Percentiles rank a stretch among this genome's conserved stretches.
These are phyloP conservation scores for Serendipita indica DNA, from an alignment of 768 basidiomycete genomes.

Conservation along the genomic window DNA sequence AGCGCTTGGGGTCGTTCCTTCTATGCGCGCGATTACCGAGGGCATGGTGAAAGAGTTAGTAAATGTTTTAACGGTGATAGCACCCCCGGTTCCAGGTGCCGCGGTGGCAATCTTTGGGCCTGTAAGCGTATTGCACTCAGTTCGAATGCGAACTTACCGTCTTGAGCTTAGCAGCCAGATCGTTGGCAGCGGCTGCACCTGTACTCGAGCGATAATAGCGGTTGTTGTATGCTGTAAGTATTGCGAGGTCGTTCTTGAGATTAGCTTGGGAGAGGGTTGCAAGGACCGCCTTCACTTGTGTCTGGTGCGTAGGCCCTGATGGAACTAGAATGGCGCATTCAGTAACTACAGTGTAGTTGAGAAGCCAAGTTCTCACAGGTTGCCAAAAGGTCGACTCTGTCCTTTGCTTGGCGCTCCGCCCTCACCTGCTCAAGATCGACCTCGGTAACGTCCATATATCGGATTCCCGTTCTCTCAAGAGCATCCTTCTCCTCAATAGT, in stretches of 20 bases:
- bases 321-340: background rate
- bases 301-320: conserved; percentile 11
- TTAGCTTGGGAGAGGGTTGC: conserved; percentile 6
- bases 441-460: conserved; percentile 11
- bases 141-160: background rate
- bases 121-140: too few species aligned
- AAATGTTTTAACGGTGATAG: conserved; percentile 18
- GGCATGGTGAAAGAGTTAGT: conserved; percentile 17
- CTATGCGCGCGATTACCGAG: conserved; percentile 20
- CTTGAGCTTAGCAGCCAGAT: conserved; percentile 2
- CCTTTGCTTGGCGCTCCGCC: background rate
- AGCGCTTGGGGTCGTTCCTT: conserved; percentile 13
- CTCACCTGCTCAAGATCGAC: background rate
- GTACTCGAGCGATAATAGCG: conserved; percentile 11
- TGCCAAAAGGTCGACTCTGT: background rate
- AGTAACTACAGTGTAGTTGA: background rate
- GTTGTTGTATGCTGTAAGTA: conserved; percentile 11
- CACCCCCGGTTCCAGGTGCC: background rate
- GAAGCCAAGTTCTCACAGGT: background rate
- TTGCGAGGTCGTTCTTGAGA: conserved; percentile 7
- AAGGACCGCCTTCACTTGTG: conserved; percentile 8
- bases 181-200: background rate
- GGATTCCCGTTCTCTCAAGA: background rate
- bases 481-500: conserved; percentile 9
- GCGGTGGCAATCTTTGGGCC: background rate